Evolutionary conservation across 202 grass and related monocot genomes (phyloP).

Genomic region (Sporobolus alterniflorus): DNA sequence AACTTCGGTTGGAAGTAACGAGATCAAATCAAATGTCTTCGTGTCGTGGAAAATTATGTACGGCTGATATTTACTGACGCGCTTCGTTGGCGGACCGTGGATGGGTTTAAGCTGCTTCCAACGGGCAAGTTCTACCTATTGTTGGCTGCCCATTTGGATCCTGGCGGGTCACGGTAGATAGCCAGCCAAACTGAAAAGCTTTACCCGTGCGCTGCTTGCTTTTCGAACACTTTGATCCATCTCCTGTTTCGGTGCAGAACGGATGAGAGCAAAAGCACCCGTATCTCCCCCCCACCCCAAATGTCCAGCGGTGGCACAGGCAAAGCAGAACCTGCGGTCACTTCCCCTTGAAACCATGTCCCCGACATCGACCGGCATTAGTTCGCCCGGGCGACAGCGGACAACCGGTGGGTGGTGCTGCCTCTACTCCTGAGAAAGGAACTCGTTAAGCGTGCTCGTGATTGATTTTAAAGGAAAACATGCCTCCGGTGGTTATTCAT

Average conservation of each 20-base stretch:
- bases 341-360: background rate
- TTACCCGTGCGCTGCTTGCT: background rate
- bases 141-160: background rate
- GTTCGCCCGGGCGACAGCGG: background rate
- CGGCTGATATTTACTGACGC: background rate
- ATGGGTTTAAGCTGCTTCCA: background rate
- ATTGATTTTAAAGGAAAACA: too few relatives aligned
- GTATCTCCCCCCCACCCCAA: background rate
- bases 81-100: background rate
- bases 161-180: background rate
- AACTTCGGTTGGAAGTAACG: conserved; percentile 7
- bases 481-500: too few relatives aligned
- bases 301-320: background rate
- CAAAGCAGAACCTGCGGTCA: background rate
- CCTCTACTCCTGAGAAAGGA: too few relatives aligned
- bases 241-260: background rate
- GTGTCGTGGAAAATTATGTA: background rate
- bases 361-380: background rate
- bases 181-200: background rate
- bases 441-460: too few relatives aligned
- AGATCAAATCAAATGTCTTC: too few relatives aligned
- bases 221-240: too few relatives aligned
- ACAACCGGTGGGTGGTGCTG: background rate
- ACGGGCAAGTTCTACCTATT: conserved; percentile 4
- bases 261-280: background rate